phyloP scores from a whole-genome alignment of 2,329 filamentous ascomycete species.

The Huntiella decipiens region DNA sequence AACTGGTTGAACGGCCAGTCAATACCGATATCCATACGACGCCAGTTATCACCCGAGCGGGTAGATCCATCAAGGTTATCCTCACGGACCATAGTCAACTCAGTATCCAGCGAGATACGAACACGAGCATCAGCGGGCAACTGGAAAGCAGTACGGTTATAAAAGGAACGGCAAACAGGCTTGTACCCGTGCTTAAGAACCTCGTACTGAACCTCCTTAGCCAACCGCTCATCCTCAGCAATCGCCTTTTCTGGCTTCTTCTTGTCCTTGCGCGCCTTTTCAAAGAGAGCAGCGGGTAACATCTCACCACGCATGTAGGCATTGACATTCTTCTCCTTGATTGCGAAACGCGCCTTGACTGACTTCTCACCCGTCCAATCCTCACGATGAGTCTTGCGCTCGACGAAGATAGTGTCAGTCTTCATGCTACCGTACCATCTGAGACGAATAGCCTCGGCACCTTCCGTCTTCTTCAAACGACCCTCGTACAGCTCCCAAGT shows the following conservation, averaged over 20 bases:
- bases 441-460: slow-evolving; percentile 86
- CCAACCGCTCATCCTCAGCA: slow-evolving; percentile 73
- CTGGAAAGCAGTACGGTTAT: slow-evolving; percentile 95
- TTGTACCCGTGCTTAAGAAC: slow-evolving; percentile 70
- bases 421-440: slow-evolving; percentile 98
- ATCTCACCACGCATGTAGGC: slow-evolving; percentile 69
- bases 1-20: slow-evolving; percentile 88
- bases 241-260: slow-evolving; percentile 90
- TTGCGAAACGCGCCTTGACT: slow-evolving; percentile 84
- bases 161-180: slow-evolving; percentile 88
- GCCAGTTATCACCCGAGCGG: slow-evolving; percentile 77
- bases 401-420: slow-evolving; percentile 84
- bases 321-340: slow-evolving; percentile 97
- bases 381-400: slow-evolving; percentile 93
- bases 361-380: slow-evolving; percentile 99
- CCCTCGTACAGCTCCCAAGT: slow-evolving; percentile 91
- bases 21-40: slow-evolving; percentile 91
- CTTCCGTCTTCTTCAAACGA: slow-evolving; percentile 91
- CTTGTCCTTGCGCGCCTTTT: slow-evolving; percentile 86
- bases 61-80: slow-evolving; percentile 73
- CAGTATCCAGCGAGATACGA: slow-evolving; percentile 89
- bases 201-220: slow-evolving; percentile 84
- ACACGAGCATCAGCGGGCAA: slow-evolving; percentile 89
- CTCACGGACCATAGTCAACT: slow-evolving; percentile 85
- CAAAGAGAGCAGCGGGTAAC: slow-evolving; percentile 75